These are phyloP conservation scores for Citrullus colocynthis DNA, from an alignment of 306 rosid species.

Conservation along the genomic window DNA sequence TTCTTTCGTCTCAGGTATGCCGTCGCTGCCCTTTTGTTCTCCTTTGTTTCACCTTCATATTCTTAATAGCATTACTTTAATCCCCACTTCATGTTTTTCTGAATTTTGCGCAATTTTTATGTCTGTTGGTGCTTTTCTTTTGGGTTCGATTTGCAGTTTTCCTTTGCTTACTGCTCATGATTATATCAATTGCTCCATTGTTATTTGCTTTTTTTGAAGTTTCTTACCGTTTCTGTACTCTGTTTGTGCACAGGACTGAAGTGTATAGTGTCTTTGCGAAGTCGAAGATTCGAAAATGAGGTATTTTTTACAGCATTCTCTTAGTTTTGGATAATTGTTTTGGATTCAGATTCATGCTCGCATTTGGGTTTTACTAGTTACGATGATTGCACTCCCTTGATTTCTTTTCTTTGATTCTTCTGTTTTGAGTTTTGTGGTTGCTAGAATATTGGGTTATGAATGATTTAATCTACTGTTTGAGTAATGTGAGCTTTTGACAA, in stretches of 20 bases:
- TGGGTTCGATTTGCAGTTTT: no score
- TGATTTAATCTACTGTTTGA: background rate
- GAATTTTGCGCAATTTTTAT: no score
- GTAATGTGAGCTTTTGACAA: background rate
- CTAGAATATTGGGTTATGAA: background rate
- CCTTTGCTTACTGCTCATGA: no score
- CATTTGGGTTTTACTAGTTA: background rate
- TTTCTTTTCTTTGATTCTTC: background rate
- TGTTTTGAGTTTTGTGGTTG: background rate
- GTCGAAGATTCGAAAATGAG: slow-evolving; percentile 37
- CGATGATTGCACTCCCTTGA: background rate
- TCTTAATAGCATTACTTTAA: no score
- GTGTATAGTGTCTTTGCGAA: slow-evolving; percentile 11
- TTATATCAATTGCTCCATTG: background rate
- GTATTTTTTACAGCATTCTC: slow-evolving; percentile 14
- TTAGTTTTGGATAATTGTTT: background rate
- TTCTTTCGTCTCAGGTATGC: background rate
- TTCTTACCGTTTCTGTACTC: background rate
- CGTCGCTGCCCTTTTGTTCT: background rate
- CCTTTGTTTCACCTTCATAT: background rate
- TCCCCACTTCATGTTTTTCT: no score
- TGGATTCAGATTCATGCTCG: background rate
- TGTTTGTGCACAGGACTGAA: slow-evolving; percentile 19
- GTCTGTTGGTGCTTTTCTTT: no score
- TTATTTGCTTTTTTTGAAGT: background rate